Percentiles rank a stretch among this genome's conserved stretches.
Evolutionary conservation across 2,329 filamentous ascomycete genomes (phyloP).

Genomic region (Fusarium tanahbumbuense): DNA sequence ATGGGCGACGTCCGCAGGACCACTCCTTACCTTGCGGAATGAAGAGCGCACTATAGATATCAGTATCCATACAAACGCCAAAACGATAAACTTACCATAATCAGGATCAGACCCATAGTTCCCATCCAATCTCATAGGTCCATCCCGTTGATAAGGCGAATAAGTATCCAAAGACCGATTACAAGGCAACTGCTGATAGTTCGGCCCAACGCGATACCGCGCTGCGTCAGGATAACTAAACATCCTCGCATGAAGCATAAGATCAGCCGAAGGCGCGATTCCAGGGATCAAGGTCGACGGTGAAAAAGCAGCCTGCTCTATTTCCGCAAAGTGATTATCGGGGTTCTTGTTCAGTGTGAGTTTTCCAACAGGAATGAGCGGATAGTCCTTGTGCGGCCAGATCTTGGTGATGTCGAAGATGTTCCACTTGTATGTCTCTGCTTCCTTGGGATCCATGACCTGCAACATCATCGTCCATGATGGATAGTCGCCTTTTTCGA

Average conservation of each 20-base stretch:
- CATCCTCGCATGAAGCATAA: conserved; percentile 60
- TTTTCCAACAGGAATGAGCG: neutral
- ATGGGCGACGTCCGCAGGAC: neutral
- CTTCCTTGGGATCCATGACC: conserved; percentile 8
- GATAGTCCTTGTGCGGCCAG: conserved; percentile 5
- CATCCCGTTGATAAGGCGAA: neutral
- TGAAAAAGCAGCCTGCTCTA: conserved; percentile 64
- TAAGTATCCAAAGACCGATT: conserved; percentile 29
- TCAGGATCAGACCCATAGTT: conserved; percentile 5
- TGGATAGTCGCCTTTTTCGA: neutral
- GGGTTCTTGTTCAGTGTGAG: conserved; percentile 7
- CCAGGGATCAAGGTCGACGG: conserved; percentile 63
- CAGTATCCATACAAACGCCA: neutral
- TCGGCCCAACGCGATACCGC: conserved; percentile 64
- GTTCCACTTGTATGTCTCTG: conserved; percentile 4
- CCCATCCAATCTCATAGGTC: neutral
- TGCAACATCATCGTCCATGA: neutral
- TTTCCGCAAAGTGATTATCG: conserved; percentile 61
- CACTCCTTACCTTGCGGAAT: conserved; percentile 2
- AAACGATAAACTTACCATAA: neutral
- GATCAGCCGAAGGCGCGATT: conserved; percentile 60
- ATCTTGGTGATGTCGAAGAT: conserved; percentile 17
- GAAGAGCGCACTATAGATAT: neutral
- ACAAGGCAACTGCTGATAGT: conserved; percentile 61
- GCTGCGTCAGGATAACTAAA: conserved; percentile 63